phyloP scores from a whole-genome alignment of 352 stramenopile genomes.

The Elongisporangium senticosum region DNA sequence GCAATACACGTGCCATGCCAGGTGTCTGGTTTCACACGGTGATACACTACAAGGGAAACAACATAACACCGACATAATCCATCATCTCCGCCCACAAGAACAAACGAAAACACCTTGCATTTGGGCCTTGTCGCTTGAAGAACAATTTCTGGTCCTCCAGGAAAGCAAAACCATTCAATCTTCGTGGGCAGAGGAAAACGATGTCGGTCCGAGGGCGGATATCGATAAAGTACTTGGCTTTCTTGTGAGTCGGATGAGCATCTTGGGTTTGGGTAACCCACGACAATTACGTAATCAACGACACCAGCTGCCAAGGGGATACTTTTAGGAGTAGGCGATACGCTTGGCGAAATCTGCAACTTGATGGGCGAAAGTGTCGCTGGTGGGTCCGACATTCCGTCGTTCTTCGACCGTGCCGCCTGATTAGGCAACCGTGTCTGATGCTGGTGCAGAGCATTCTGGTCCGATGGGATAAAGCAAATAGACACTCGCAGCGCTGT shows the following conservation, averaged over 20 bases:
- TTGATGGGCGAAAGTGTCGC: background rate
- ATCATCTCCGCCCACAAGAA: constrained; percentile 71
- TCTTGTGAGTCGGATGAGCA: constrained; percentile 21
- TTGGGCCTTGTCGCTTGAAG: constrained; percentile 32
- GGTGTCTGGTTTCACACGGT: constrained; percentile 26
- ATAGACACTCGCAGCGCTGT: constrained; percentile 67
- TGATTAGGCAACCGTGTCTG: background rate
- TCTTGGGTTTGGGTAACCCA: constrained; percentile 20
- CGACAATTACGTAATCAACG: constrained; percentile 77
- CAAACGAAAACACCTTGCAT: constrained; percentile 72
- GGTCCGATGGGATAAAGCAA: constrained; percentile 42
- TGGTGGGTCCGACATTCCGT: background rate
- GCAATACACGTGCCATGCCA: constrained; percentile 71
- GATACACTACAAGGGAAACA: constrained; percentile 67
- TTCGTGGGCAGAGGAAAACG: constrained; percentile 77
- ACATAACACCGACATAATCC: constrained; percentile 65
- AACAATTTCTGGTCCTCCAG: constrained; percentile 55
- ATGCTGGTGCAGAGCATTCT: background rate
- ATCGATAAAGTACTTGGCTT: constrained; percentile 57
- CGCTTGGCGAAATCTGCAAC: constrained; percentile 5
- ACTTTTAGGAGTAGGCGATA: constrained; percentile 5
- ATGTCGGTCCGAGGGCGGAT: constrained; percentile 41
- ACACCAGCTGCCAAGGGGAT: constrained; percentile 52
- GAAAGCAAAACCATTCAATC: constrained; percentile 88
- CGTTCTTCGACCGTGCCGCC: background rate